Conservation (phyloP, 2,329 filamentous ascomycete species). For the Aspergillus fischeri region DNA sequence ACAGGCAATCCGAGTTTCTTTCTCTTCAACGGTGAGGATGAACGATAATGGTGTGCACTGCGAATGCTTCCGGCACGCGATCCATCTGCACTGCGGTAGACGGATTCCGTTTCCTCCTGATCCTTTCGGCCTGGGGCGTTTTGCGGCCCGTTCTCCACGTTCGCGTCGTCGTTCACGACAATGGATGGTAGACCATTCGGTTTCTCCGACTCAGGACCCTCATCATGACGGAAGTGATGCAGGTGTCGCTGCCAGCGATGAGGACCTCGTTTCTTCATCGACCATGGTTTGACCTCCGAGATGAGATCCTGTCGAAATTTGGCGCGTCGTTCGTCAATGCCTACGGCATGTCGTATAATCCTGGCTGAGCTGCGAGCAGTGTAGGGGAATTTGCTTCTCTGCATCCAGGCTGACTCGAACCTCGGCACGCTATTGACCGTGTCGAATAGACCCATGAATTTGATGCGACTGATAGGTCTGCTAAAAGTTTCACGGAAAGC, state of each 20-base stretch:
- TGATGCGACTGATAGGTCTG: slow-evolving; percentile 66
- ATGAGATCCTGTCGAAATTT: slow-evolving; percentile 58
- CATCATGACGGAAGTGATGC: slow-evolving; percentile 18
- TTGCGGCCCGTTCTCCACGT: slow-evolving; percentile 3
- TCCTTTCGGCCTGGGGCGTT: slow-evolving; percentile 5
- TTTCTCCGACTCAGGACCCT: slow-evolving; percentile 8
- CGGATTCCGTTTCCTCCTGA: slow-evolving; percentile 20
- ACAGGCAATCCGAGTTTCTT: slow-evolving; percentile 22
- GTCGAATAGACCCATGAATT: slow-evolving; percentile 74
- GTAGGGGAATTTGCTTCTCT: slow-evolving; percentile 68
- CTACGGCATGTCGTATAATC: slow-evolving; percentile 55
- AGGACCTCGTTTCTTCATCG: slow-evolving; percentile 15
- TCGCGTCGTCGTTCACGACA: slow-evolving; percentile 24
- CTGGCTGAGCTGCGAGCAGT: slow-evolving; percentile 52
- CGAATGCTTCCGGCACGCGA: slow-evolving; percentile 19
- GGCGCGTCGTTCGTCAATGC: slow-evolving; percentile 55
- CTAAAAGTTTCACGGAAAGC: slow-evolving; percentile 77
- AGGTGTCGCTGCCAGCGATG: slow-evolving; percentile 21
- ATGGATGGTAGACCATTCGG: slow-evolving; percentile 27
- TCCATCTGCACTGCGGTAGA: slow-evolving; percentile 25
- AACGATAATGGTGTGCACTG: slow-evolving; percentile 25
- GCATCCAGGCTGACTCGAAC: slow-evolving; percentile 70
- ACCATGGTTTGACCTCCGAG: slow-evolving; percentile 38
- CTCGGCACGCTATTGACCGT: slow-evolving; percentile 75
- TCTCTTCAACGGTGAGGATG: slow-evolving; percentile 15